A percentile compares a stretch with the other conserved stretches of the same genome.
Evolutionary conservation across 192 early-diverging fungal genomes (phyloP).

Genomic region (Podila epicladia): DNA sequence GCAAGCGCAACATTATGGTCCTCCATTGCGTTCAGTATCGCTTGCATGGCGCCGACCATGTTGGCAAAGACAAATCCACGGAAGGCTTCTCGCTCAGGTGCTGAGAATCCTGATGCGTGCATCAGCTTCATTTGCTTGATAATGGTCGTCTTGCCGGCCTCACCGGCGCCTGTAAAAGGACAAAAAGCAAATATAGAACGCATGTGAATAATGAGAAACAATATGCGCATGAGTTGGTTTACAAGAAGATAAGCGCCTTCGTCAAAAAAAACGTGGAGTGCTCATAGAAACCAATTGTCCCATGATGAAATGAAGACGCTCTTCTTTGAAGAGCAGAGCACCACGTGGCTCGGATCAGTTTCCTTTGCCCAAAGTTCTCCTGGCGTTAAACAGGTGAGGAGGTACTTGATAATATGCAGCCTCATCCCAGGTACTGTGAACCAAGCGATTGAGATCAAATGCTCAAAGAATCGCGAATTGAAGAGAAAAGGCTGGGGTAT

Average conservation of each 20-base stretch:
- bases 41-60: slow-evolving; percentile 59
- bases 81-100: slow-evolving; percentile 56
- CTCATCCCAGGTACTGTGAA: too few species aligned
- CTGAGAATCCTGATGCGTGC: slow-evolving; percentile 61
- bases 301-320: too few species aligned
- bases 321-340: too few species aligned
- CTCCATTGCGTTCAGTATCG: slow-evolving; percentile 60
- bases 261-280: background rate
- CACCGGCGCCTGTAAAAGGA: slow-evolving; percentile 58
- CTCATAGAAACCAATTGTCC: background rate
- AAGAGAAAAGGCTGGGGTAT: too few species aligned
- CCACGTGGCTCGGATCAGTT: too few species aligned
- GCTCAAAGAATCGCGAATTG: too few species aligned
- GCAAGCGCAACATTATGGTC: slow-evolving; percentile 13
- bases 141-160: slow-evolving; percentile 67
- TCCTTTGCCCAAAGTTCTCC: too few species aligned
- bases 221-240: background rate
- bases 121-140: slow-evolving; percentile 69
- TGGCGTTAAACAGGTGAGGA: too few species aligned
- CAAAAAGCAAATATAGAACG: background rate
- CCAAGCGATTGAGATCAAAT: too few species aligned
- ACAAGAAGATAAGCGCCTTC: background rate
- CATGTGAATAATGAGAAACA: background rate
- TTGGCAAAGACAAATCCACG: slow-evolving; percentile 58
- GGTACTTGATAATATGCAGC: too few species aligned